Evolutionary conservation across 148 eudicot species (phyloP), one percentile per base, ranked within the genome.

Genomic region (Agrostemma githago): DNA sequence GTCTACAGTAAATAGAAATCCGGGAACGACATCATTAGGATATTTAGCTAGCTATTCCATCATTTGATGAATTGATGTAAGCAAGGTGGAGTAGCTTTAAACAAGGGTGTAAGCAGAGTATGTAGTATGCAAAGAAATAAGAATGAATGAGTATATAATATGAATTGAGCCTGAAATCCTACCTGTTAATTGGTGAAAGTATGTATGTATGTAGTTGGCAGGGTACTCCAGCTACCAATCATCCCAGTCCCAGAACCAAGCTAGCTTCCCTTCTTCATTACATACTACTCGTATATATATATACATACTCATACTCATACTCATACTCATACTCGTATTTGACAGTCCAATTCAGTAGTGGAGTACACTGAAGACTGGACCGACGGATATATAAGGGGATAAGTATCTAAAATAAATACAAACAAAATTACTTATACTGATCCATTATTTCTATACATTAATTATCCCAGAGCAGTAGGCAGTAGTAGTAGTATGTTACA

Each of bases 151-250:
- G n/a, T n/a, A n/a, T n/a, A n/a, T n/a, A n/a, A n/a, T n/a, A n/a
- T n/a, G n/a, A n/a, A n/a, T n/a, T n/a, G n/a, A n/a, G 62, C 72
- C 79, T 41, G 54, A 72, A 66, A 41, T 46, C 58, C 83, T 76
- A 76, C 83, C 83, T 76, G 75, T 65, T 62, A 70, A 64, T 37
- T 56, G 70, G 62, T 75, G 79, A 64, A 64, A 79, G 60, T 79
- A 66, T 26, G 34, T 26, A 26, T 26, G 34, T 26, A 26, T 26
- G 34, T 26, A 26, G 34, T 26, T 26, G 34, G 34, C 34, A 26
- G 34, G 51, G 70, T 70, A 71, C 74, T 77, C 79, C 68, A 70
- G 66, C 72, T 67, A 46, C 4, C n/a, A 71, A 48, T 71, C 75
- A 71, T 48, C 51, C 37, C 59, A 62, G 75, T 54, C 48, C 34